phyloP scores from a whole-genome alignment of 2,329 filamentous ascomycete species.

The Exophiala viscosa region DNA sequence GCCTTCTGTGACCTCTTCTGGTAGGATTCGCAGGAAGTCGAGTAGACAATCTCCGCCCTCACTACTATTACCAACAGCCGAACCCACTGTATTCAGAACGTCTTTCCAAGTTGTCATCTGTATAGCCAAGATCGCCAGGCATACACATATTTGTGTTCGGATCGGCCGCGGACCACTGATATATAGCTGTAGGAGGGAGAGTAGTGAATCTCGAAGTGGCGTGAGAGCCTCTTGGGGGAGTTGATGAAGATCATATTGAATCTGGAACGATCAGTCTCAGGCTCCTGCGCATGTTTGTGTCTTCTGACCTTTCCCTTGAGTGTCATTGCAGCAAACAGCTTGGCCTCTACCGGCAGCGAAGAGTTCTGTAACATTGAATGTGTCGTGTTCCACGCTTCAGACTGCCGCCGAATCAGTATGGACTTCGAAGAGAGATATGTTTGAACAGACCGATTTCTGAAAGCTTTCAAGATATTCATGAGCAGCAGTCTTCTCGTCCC shows the following conservation, averaged over 20 bases:
- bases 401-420: conserved; percentile 28
- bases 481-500: conserved; percentile 79
- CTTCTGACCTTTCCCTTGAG: conserved; percentile 86
- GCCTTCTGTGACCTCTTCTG: conserved; percentile 98
- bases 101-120: conserved; percentile 97
- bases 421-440: neutral
- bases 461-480: conserved; percentile 90
- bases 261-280: conserved; percentile 53
- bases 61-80: conserved; percentile 62
- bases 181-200: conserved; percentile 76
- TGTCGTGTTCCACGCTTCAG: conserved; percentile 82
- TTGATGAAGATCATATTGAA: conserved; percentile 92
- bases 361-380: conserved; percentile 78
- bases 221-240: conserved; percentile 71
- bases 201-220: conserved; percentile 76
- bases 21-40: conserved; percentile 93
- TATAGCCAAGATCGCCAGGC: conserved; percentile 88
- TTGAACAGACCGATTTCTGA: conserved; percentile 81
- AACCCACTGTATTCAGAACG: conserved; percentile 76
- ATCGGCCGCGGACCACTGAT: conserved; percentile 77
- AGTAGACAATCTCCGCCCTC: conserved; percentile 80
- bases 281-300: conserved; percentile 9
- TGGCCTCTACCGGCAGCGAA: conserved; percentile 74
- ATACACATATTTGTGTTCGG: conserved; percentile 89
- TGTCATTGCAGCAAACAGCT: conserved; percentile 93